Base-by-base conservation (phyloP, 2,329 filamentous ascomycete genomes). In the Colletotrichum karsti region DNA sequence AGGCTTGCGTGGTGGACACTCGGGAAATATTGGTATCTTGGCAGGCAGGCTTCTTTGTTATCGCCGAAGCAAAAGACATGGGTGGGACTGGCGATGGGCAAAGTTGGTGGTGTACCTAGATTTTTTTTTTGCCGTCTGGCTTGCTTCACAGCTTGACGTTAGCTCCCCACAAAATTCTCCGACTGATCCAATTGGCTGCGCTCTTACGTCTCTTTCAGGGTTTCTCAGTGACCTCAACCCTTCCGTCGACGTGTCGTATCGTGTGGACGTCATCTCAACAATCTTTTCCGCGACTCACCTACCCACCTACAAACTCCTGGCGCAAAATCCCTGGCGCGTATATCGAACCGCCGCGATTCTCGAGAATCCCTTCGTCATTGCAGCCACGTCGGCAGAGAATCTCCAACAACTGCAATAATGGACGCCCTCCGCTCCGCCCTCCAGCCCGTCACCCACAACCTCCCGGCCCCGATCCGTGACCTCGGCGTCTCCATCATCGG, bases 401-500 rank as follows among this genome's bases (percentile, higher is more conserved):
- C 28, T 33, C 10, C 18, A 26, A 24, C 37, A 24, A 50, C 48
- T 39, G 53, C 48, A 54, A 77, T 66, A 67, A 92, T 92, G 90
- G 90, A 92, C 75, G 76, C 84, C 71, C 77, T 92, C 67, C 88
- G 88, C 75, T 84, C 85, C 57, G 82, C 84, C 72, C 84, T 94
- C 75, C 87, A 87, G 74, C 92, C 92, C 66, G 85, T 95, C 76
- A 93, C 92, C 56, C 87, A 90, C 74, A 90, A 88, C 76, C 89
- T 96, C 56, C 95, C 94, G 20, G 82, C 84, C 35, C 93, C 93
- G 13, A 86, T 97, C 77, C 89, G 88, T 81, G 88, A 95, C 80
- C 84, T 93, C 55, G 92, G 92, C 75, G 83, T 91, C 74, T 92
- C 92, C 71, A 90, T 99, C 78, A 88, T 99, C 74, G 95, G 95